Evolutionary conservation across 495 filamentous ascomycete genomes (phyloP), one percentile per base, ranked within the genome.

Genomic region (Thozetella sp.): DNA sequence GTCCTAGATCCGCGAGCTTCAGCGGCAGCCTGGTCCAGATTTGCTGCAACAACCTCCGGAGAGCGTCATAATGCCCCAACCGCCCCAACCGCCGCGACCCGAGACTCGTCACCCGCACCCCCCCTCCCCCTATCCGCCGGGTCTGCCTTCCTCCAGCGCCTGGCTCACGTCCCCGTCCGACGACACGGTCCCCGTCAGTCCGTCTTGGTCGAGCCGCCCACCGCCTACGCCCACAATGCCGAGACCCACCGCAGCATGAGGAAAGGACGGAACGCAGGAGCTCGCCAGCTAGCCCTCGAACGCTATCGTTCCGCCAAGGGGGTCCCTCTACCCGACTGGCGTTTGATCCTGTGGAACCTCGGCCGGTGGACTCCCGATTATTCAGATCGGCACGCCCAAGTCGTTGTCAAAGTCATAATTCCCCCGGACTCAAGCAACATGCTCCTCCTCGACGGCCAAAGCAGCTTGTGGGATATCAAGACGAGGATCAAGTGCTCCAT

Each of bases 241-340:
- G 66, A 67, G 57, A 57, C 52, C 1, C 30, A 23, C n/a, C 45
- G 58, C 17, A 60, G 40, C 20, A 25, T 57, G 13, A 25, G 34
- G n/a, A 27, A 19, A 23, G 34, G 54, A 40, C 57, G 51, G 25
- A 30, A 48, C 17, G 53, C 30, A n/a, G 20, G 55, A 30, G 25
- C 4, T 3, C 48, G 54, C 20, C 67, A 70, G 34, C 11, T 17
- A 1, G 25, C 23, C 3, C 15, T 66, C n/a, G 55, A 58, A 6
- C 15, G 52, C 15, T 48, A 25, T 2, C 57, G 61, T 22, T 22
- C 46, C 34, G 25, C 11, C 11, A 19, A 24, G 13, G 17, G 12
- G 1, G 10, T 2, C 11, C 20, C 25, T 10, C 61, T 34, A 2
- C 25, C 53, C 40, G 68, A 73, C 58, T 73, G 71, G 71, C 68